Base-by-base conservation (phyloP, 495 filamentous ascomycete genomes). In the Articulospora tetracladia region DNA sequence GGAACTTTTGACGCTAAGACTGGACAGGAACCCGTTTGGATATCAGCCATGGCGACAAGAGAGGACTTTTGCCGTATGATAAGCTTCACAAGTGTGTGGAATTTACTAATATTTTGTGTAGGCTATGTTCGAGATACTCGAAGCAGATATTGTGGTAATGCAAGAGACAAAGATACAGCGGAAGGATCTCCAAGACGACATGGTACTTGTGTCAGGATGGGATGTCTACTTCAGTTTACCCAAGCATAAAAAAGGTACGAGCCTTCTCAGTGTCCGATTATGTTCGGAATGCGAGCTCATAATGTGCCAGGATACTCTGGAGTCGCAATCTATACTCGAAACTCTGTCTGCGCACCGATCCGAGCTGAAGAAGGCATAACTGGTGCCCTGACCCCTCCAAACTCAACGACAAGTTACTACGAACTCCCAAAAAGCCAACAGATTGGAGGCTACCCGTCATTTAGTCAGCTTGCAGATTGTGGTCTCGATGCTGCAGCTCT, bases 81-180 rank as follows among this genome's bases (percentile, higher is more conserved):
- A 19, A 23, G 22, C 17, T 12, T 17, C 15, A 36, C 1, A 23
- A 13, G 2, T 8, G 7, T 22, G n/a, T 12, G 28, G 17, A 39
- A 36, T 36, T 26, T 23, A 6, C 53, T 55, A 17, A 55, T 23
- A n/a, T 1, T 58, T 30, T 19, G 17, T 41, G 19, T 55, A 92
- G 82, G 84, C 85, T 58, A 98, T 97, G 93, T 97, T 98, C 73
- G 90, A 96, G 60, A 91, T 86, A 39, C 83, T 98, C 22, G 89
- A 93, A 69, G 90, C 93, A 47, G 94, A 98, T 67, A 93, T 98
- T 61, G 86, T 97, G 20, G 82, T 97, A 62, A 89, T 98, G 74
- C 94, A 98, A 70, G 94, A 98, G 72, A 88, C 91, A 25, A 98
- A 96, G 74, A 97, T 98, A 52, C 94, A 98, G 69, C 83, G 89